phyloP scores from a whole-genome alignment of 106 monocot species.

The Acorus gramineus region DNA sequence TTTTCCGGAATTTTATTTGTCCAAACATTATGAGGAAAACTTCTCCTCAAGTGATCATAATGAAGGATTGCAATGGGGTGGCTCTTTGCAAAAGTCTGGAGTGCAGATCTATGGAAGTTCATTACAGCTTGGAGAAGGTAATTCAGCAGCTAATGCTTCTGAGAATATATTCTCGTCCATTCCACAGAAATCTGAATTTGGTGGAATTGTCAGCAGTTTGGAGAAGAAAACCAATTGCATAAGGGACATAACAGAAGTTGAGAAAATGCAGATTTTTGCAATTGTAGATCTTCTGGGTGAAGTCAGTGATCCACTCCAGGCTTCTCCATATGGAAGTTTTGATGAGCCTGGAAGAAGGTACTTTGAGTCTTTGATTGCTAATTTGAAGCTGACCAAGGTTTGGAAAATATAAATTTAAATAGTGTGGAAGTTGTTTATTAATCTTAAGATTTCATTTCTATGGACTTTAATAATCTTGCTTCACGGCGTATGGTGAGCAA shows the following conservation, averaged over 20 bases:
- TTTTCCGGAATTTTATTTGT: slow-evolving; percentile 48
- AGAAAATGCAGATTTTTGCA: slow-evolving; percentile 49
- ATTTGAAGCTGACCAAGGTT: neutral
- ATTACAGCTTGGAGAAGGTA: slow-evolving; percentile 21
- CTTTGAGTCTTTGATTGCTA: neutral
- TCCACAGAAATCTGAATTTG: slow-evolving; percentile 40
- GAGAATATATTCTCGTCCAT: slow-evolving; percentile 9
- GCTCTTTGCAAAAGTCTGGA: slow-evolving; percentile 10
- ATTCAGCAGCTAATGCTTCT: slow-evolving; percentile 4
- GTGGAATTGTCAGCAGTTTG: slow-evolving; percentile 20
- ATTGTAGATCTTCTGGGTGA: slow-evolving; percentile 67
- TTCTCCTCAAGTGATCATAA: neutral
- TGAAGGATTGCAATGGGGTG: slow-evolving; percentile 59
- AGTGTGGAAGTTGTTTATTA: too few species aligned
- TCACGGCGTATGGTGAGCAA: too few species aligned
- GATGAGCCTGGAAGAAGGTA: slow-evolving; percentile 92
- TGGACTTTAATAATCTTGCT: too few species aligned
- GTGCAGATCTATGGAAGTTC: slow-evolving; percentile 14
- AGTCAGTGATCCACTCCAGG: slow-evolving; percentile 30
- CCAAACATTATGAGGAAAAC: slow-evolving; percentile 36
- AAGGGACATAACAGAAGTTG: slow-evolving; percentile 23
- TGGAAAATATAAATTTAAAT: too few species aligned
- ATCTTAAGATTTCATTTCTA: too few species aligned
- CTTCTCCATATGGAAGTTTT: slow-evolving; percentile 75
- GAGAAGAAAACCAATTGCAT: slow-evolving; percentile 18